phyloP scores from a whole-genome alignment of 2,329 filamentous ascomycete genomes.

The Beauveria rudraprayagi region DNA sequence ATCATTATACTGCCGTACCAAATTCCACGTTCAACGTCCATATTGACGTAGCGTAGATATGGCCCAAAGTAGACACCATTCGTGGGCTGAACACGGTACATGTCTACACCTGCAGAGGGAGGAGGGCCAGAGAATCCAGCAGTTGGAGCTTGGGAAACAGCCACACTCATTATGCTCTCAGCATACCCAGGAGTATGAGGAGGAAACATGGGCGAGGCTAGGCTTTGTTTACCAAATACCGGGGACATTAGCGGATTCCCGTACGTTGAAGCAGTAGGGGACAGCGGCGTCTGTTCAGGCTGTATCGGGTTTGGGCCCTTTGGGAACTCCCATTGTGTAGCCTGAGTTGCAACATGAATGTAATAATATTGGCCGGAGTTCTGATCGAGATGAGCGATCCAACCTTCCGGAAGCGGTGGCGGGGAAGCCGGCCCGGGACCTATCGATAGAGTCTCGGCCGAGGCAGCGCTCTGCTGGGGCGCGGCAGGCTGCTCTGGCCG shows the following conservation, averaged over 20 bases:
- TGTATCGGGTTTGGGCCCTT: constrained; percentile 89
- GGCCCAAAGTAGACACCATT: constrained; percentile 98
- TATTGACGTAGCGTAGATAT: constrained; percentile 91
- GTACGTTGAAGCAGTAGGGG: constrained; percentile 70
- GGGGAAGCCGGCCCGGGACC: constrained; percentile 62
- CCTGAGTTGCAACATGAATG: constrained; percentile 89
- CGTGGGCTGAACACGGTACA: constrained; percentile 88
- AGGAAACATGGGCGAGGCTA: constrained; percentile 75
- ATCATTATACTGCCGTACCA: constrained; percentile 94
- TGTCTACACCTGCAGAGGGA: constrained; percentile 78
- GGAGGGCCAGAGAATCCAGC: constrained; percentile 86
- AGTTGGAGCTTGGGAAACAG: constrained; percentile 64
- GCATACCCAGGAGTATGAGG: constrained; percentile 79
- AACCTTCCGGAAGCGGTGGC: constrained; percentile 89
- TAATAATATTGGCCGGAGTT: constrained; percentile 98
- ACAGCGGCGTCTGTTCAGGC: constrained; percentile 73
- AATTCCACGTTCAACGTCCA: constrained; percentile 83
- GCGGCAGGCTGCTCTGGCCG: constrained; percentile 46
- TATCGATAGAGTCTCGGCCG: constrained; percentile 14
- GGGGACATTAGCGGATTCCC: constrained; percentile 67
- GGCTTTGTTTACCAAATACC: constrained; percentile 44
- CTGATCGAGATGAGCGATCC: constrained; percentile 94
- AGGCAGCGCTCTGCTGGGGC: constrained; percentile 25
- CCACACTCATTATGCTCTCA: constrained; percentile 77
- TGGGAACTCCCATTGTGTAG: constrained; percentile 98